Evolutionary conservation across 306 rosid genomes (phyloP), one percentile per base, ranked within the genome.

Genomic region (Malus sieversii): DNA sequence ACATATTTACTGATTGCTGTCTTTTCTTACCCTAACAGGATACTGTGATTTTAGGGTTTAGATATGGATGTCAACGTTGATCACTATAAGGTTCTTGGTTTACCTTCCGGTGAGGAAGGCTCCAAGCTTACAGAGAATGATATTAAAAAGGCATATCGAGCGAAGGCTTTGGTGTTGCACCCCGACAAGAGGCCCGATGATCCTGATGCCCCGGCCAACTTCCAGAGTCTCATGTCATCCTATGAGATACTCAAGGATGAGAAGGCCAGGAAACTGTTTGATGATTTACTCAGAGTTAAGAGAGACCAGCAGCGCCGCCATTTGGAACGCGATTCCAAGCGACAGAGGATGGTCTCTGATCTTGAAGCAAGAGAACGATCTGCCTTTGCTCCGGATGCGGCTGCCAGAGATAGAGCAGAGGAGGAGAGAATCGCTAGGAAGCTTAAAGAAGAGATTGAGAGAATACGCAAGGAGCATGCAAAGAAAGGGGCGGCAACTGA

Each of bases 121-220:
- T 75, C 98, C 3, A 88, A 87, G 66, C 87, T 90, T 30, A 79
- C 88, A 0, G 92, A 82, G 62, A 87, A 96, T 42, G 91, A 92
- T 40, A 90, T 96, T 74, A 80, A 86, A 3, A 96, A 89, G 71
- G 97, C 91, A 2, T 96, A 96, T 88, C 84, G 81, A 86, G 81
- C 10, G 5, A 92, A 87, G 80, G 99, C 99, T 42, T 79, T 91
- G 45, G 97, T 84, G 68, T 73, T 90, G 78, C 99, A 96, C 75
- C 99, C 99, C 0, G 99, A 96, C 85, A 96, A 96, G 90, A 88
- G 91, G 72, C 97, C 85, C 1, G 95, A 89, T 27, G 95, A 94
- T 81, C 87, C 96, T 3, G 77, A 91, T 78, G 96, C 98, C 76
- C 88, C 84, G 18, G 77, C 83, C 72, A 77, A 93, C 20, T 93